A percentile compares a stretch with the other conserved stretches of the same genome.
Evolutionary conservation across 2,329 filamentous ascomycete species (phyloP).

Genomic region (Colletotrichum noveboracense): DNA sequence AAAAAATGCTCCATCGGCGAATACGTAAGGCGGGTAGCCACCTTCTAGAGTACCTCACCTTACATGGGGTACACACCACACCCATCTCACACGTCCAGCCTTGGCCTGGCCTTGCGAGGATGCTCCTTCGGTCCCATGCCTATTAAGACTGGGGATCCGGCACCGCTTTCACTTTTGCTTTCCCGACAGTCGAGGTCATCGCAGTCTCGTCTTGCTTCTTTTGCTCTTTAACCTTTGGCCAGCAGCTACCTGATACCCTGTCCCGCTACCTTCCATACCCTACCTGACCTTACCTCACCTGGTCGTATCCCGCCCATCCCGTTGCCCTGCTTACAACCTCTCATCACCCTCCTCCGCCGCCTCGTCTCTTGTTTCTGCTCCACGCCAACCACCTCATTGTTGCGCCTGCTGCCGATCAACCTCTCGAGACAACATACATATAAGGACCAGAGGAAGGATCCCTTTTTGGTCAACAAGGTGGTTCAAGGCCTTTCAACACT

Average conservation of each 20-base stretch:
- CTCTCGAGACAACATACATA: not conserved
- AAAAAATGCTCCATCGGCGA: not conserved
- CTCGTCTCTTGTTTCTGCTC: not conserved
- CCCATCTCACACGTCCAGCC: not conserved
- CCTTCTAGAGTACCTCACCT: not conserved
- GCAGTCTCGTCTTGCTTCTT: not conserved
- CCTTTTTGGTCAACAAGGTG: not conserved
- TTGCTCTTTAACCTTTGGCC: not conserved
- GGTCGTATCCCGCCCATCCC: not conserved
- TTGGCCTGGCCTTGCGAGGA: not conserved
- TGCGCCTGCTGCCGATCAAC: not conserved
- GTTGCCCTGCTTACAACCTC: constrained; percentile 9
- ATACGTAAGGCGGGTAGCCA: not conserved
- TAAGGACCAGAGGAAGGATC: not conserved
- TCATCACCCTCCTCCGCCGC: not conserved
- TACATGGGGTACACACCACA: not conserved
- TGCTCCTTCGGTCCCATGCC: constrained; percentile 5
- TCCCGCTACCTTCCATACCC: not conserved
- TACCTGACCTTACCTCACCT: not conserved
- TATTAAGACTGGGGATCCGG: constrained; percentile 21
- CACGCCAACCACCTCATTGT: constrained; percentile 8
- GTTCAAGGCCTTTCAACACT: not conserved
- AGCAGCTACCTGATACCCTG: not conserved
- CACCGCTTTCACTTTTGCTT: not conserved
- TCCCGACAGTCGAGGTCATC: not conserved